Evolutionary conservation across 1,139 yeast species (phyloP).

Genomic region (Candida smagusa): DNA sequence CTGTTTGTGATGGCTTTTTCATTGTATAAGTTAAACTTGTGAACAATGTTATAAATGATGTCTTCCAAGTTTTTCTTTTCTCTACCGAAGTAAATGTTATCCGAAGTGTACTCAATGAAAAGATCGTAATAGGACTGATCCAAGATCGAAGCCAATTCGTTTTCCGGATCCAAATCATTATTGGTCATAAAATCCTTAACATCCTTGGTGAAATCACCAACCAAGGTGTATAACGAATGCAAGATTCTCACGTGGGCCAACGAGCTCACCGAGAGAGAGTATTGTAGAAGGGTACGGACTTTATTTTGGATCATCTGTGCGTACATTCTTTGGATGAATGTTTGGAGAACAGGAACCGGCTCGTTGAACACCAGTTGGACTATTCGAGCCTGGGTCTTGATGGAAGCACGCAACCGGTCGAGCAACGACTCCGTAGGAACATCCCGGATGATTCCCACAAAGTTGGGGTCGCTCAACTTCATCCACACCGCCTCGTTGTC

Average conservation of each 20-base stretch:
- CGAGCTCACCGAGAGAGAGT: slow-evolving; percentile 61
- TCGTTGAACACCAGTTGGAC: slow-evolving; percentile 72
- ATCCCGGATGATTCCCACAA: slow-evolving; percentile 27
- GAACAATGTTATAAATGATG: slow-evolving; percentile 49
- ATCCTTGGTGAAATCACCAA: slow-evolving; percentile 63
- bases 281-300: slow-evolving; percentile 58
- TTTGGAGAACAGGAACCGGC: slow-evolving; percentile 60
- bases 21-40: slow-evolving; percentile 49
- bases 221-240: slow-evolving; percentile 59
- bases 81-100: slow-evolving; percentile 64
- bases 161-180: slow-evolving; percentile 42
- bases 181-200: slow-evolving; percentile 57
- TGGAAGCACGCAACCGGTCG: slow-evolving; percentile 37
- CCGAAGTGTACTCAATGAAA: slow-evolving; percentile 68
- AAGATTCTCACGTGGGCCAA: slow-evolving; percentile 78
- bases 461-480: slow-evolving; percentile 35
- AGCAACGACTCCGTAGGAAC: slow-evolving; percentile 33
- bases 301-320: slow-evolving; percentile 74
- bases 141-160: slow-evolving; percentile 51
- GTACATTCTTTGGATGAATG: slow-evolving; percentile 73
- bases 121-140: slow-evolving; percentile 74
- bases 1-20: slow-evolving; percentile 51
- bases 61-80: slow-evolving; percentile 74
- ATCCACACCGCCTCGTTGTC: slow-evolving; percentile 41
- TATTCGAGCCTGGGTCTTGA: slow-evolving; percentile 69